Base-by-base conservation (phyloP, 2,329 filamentous ascomycete species). In the Hirsutella minnesotensis region DNA sequence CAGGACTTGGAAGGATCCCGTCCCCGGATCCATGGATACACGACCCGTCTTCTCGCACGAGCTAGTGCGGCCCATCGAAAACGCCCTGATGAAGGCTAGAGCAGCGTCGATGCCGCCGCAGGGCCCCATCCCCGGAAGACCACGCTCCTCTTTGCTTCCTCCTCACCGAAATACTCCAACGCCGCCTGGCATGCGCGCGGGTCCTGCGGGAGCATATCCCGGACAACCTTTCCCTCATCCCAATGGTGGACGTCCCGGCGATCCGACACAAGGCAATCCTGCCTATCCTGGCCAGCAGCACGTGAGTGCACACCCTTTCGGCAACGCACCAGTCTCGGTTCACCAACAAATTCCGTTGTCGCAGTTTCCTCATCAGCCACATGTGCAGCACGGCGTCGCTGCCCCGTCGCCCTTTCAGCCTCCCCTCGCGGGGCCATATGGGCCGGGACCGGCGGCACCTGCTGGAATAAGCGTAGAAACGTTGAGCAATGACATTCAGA, bases 1-100 rank as follows among this genome's bases (percentile, higher is more conserved):
- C 53, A 88, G 86, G 63, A 98, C 92, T 1, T 98, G 92, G 92
- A 96, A 95, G 64, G 86, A 95, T 56, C 86, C 92, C 2, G 88
- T 96, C 13, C 88, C 90, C 2, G 92, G 90, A 39, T 95, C 92
- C 13, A 79, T 94, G 59, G 90, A 95, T 55, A 82, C 82, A n/a
- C 79, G 86, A 48, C 89, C 92, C 8, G 90, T 98, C 41, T 98
- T 98, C 58, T 78, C 87, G 22, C 74, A 79, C 33, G 88, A 96
- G 44, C 78, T 89, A 45, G 94, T 90, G 36, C 78, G 84, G 41
- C 86, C 86, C 36, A 96, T 98, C 52, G 92, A 98, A 62, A 94
- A 87, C 62, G 89, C 90, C 40, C 71, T 98, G 46, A 86, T 92
- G 61, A 95, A 92, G 62, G 87, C 85, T 13, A 66, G 72, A 48